Evolutionary conservation across 805 yeast genomes (phyloP).

Genomic region (Saturnispora saitoi): DNA sequence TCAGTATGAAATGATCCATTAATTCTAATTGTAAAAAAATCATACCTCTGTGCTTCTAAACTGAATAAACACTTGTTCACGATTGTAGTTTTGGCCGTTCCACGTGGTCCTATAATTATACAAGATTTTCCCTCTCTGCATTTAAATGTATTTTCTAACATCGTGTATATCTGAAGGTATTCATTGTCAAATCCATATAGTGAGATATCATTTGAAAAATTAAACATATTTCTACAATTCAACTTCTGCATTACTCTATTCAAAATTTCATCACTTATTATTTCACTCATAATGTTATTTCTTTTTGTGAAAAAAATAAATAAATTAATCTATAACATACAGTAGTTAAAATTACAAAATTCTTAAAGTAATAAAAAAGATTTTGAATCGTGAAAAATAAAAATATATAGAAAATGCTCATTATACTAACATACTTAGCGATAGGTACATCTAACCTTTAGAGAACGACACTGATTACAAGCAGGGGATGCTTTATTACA

Average conservation of each 20-base stretch:
- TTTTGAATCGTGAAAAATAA: neutral
- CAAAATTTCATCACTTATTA: neutral
- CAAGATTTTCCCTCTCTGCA: conserved; percentile 76
- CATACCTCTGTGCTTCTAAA: conserved; percentile 34
- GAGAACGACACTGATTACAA: neutral
- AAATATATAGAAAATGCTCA: neutral
- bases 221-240: conserved; percentile 15
- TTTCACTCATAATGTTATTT: neutral
- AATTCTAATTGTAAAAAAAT: conserved; percentile 54
- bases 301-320: too few species aligned
- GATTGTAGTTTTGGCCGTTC: conserved; percentile 64
- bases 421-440: too few species aligned
- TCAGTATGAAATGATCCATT: conserved; percentile 67
- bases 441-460: neutral
- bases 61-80: conserved; percentile 47
- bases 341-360: neutral
- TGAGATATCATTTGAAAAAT: conserved; percentile 9
- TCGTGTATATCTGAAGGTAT: conserved; percentile 42
- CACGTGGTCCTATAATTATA: conserved; percentile 70
- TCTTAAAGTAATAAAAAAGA: neutral
- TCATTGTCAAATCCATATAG: conserved; percentile 33
- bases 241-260: conserved; percentile 13
- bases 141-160: conserved; percentile 56
- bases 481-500: neutral
- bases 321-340: neutral